These are phyloP conservation scores for Tolypocladium album DNA, from an alignment of 2,329 filamentous ascomycete species.

Conservation along the genomic window DNA sequence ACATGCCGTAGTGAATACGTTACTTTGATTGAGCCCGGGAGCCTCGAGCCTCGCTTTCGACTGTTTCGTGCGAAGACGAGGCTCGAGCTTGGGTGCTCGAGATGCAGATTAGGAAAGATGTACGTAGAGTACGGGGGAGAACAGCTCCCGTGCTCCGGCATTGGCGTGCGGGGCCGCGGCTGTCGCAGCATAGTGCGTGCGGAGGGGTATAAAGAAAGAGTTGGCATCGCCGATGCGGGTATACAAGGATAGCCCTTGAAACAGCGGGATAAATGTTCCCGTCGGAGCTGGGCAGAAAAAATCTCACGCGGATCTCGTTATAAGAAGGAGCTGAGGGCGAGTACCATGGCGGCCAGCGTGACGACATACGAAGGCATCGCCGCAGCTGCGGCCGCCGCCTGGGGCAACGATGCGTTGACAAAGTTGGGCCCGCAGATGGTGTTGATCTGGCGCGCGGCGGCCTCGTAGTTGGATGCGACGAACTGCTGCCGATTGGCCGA, in stretches of 20 bases:
- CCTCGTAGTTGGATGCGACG: constrained; percentile 57
- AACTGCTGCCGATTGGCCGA: constrained; percentile 55
- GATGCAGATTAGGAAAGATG: background rate
- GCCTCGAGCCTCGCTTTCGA: background rate
- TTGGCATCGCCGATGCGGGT: background rate
- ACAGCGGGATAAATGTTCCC: too few relatives aligned
- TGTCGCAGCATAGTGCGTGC: background rate
- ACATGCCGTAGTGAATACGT: background rate
- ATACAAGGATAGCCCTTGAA: background rate
- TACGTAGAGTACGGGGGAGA: background rate
- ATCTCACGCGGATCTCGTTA: constrained; percentile 3
- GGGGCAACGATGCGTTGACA: constrained; percentile 44
- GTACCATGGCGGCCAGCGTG: constrained; percentile 3
- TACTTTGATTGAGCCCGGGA: background rate
- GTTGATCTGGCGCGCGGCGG: constrained; percentile 65
- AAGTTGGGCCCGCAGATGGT: constrained; percentile 48
- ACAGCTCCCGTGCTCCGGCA: background rate
- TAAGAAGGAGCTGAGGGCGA: constrained; percentile 9
- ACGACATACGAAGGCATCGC: constrained; percentile 7
- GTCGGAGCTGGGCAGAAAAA: background rate
- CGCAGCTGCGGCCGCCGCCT: constrained; percentile 11
- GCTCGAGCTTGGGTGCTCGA: background rate
- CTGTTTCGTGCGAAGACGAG: background rate
- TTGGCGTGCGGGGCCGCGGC: background rate
- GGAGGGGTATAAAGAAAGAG: background rate